phyloP scores from a whole-genome alignment of 208 protist species.

The Porcisia deanei region DNA sequence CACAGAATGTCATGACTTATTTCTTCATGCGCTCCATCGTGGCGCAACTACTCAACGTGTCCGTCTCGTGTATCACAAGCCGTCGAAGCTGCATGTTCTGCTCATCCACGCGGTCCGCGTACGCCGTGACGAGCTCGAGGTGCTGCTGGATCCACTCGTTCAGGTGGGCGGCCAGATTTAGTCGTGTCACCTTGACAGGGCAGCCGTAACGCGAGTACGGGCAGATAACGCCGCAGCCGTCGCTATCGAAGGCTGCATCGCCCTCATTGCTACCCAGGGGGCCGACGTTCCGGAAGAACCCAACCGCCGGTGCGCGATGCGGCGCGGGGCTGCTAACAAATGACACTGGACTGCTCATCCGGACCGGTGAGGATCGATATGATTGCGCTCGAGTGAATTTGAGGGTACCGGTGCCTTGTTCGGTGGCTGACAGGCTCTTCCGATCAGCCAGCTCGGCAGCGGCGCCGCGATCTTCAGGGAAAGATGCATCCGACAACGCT shows the following conservation, averaged over 20 bases:
- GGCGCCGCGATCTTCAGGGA: not conserved
- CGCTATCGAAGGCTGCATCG: not conserved
- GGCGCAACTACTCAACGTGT: slow-evolving; percentile 21
- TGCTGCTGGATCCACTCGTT: slow-evolving; percentile 55
- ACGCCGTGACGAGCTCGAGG: slow-evolving; percentile 63
- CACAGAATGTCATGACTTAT: not conserved
- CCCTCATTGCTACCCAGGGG: not conserved
- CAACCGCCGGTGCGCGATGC: slow-evolving; percentile 16
- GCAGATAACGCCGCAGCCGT: slow-evolving; percentile 35
- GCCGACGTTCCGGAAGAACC: slow-evolving; percentile 8
- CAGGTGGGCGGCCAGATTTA: slow-evolving; percentile 53
- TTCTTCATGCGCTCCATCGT: slow-evolving; percentile 9
- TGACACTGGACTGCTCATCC: slow-evolving; percentile 15
- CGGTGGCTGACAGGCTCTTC: not conserved
- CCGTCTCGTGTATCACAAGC: slow-evolving; percentile 40
- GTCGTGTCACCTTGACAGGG: slow-evolving; percentile 40
- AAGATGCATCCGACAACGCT: not conserved
- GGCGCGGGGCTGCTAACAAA: slow-evolving; percentile 17
- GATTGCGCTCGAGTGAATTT: slow-evolving; percentile 29
- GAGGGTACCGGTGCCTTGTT: slow-evolving; percentile 18
- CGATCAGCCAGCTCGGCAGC: not conserved
- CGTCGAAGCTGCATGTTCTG: slow-evolving; percentile 75
- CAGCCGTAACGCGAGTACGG: slow-evolving; percentile 80
- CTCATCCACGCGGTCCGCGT: slow-evolving; percentile 67
- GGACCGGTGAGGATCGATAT: slow-evolving; percentile 2